Percentiles rank a stretch among this genome's conserved stretches.
These are phyloP conservation scores for Colletotrichum tropicicola DNA, from an alignment of 2,329 filamentous ascomycete species.

Conservation along the genomic window DNA sequence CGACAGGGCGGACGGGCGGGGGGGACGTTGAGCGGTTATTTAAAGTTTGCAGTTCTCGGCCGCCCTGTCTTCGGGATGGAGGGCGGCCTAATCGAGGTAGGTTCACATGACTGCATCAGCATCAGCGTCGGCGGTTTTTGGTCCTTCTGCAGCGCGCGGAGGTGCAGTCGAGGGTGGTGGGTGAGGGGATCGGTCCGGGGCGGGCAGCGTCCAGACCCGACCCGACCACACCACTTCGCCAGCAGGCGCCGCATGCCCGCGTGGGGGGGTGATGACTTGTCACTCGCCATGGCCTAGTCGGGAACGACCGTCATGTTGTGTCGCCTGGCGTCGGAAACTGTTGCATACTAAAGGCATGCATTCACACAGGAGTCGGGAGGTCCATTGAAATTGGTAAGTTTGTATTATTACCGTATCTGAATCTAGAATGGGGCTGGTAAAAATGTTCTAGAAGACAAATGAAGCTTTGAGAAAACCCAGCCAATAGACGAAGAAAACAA, in stretches of 20 bases:
- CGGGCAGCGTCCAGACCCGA: neutral
- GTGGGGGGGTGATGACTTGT: neutral
- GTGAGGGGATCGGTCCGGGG: neutral
- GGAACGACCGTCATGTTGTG: neutral
- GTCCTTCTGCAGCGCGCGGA: neutral
- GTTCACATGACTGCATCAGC: conserved; percentile 15
- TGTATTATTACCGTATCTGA: conserved; percentile 12
- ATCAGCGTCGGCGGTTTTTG: neutral
- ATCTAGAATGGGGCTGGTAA: conserved; percentile 3
- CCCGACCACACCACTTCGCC: conserved; percentile 12
- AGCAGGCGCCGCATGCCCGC: neutral
- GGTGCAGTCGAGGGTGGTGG: neutral
- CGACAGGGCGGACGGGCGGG: too few species aligned
- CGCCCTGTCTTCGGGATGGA: neutral
- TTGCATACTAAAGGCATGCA: neutral
- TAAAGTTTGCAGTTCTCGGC: neutral
- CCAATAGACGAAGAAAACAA: neutral
- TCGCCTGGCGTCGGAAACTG: neutral
- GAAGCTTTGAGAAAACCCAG: neutral
- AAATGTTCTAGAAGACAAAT: conserved; percentile 4
- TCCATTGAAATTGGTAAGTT: neutral
- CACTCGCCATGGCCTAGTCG: neutral
- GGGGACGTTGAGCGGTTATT: neutral
- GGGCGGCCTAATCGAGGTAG: neutral
- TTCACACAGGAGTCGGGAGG: neutral